Evolutionary conservation across 2,329 filamentous ascomycete genomes (phyloP), one percentile per base, ranked within the genome.

Genomic region (Teratosphaeria epicoccoides): DNA sequence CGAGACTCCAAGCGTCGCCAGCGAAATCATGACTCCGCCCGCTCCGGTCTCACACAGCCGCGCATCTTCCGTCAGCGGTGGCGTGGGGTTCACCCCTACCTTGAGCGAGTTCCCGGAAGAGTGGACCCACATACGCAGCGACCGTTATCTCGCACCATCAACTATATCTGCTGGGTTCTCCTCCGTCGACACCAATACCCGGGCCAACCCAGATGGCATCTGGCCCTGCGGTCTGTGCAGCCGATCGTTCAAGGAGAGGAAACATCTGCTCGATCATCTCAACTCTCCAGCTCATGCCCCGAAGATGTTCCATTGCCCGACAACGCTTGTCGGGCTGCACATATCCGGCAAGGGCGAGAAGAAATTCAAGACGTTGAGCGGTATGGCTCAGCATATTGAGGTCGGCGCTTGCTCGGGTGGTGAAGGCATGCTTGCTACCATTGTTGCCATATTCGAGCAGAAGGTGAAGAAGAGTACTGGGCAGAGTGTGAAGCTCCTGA

Each of bases 371-470:
- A 54, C 52, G 9, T 23, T 57, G 24, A 58, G 56, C 14, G 56
- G 56, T 1, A 52, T 59, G 9, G 52, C 49, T 4, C 52, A 55
- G 54, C 57, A 58, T 48, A 24, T 59, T 12, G 54, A 59, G 49
- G 40, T 14, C 14, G 52, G 52, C 4, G 45, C 53, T 33, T 57
- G 57, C 33, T 37, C 40, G 20, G 47, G 37, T 9, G 53, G 50
- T 1, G 45, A 47, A n/a, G 50, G 24, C 14, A 46, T 46, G 23
- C 20, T 55, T 20, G 23, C 14, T 2, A 12, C 22, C 5, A 33
- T 55, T 24, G 43, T 46, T 7, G 47, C 22, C 1, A 44, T 55
- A 11, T 17, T 52, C 22, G 44, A 55, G 26, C 47, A 43, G 25
- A 29, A 45, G 37, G 22, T 55, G 4, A 29, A 51, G 28, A 14